These are phyloP conservation scores for Vaccinium darrowii DNA, from an alignment of 148 eudicot genomes.

Conservation along the genomic window DNA sequence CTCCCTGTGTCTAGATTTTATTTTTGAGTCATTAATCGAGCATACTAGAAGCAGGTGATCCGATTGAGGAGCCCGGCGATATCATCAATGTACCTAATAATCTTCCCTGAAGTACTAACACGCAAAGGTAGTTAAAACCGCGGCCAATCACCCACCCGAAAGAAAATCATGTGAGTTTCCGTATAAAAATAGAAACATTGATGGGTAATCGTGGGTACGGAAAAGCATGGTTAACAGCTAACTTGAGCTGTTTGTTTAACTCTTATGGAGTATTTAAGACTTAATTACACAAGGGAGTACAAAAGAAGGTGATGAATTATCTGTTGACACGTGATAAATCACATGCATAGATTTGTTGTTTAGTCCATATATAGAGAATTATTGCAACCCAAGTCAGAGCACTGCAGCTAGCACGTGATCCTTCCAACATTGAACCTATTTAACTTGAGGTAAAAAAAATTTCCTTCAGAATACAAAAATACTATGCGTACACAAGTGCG, in stretches of 20 bases:
- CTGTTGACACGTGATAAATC: conserved; percentile 45
- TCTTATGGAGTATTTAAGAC: not conserved
- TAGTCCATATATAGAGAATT: conserved; percentile 16
- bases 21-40: too few species aligned
- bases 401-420: conserved; percentile 28
- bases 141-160: not conserved
- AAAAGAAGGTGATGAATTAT: conserved; percentile 13
- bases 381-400: conserved; percentile 20
- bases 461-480: too few species aligned
- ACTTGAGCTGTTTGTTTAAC: not conserved
- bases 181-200: not conserved
- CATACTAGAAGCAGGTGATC: too few species aligned
- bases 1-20: too few species aligned
- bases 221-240: not conserved
- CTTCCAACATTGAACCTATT: conserved; percentile 23
- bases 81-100: too few species aligned
- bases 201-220: conserved; percentile 4
- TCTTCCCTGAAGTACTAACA: too few species aligned
- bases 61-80: too few species aligned
- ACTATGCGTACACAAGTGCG: too few species aligned
- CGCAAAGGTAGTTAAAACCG: too few species aligned
- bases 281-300: not conserved
- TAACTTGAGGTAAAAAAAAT: too few species aligned
- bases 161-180: not conserved
- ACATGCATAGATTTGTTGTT: conserved; percentile 41